phyloP scores from a whole-genome alignment of 768 basidiomycete genomes.

The Cystobasidiopsis lactophilus region DNA sequence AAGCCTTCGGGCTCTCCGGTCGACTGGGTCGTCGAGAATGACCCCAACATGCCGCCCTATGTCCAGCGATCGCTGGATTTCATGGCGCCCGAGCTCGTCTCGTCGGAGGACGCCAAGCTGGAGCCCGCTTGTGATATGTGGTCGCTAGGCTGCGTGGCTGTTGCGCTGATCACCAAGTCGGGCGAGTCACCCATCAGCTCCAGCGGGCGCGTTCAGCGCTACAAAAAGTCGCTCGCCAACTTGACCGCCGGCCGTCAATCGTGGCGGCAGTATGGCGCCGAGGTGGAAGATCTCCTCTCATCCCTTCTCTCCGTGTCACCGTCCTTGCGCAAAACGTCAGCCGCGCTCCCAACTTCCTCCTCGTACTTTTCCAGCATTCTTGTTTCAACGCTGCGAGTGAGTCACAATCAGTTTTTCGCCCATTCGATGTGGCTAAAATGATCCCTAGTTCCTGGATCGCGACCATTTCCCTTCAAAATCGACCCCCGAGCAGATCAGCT shows the following conservation, averaged over 20 bases:
- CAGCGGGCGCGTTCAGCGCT: slow-evolving; percentile 30
- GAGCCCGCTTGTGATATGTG: slow-evolving; percentile 81
- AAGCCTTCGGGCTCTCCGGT: slow-evolving; percentile 46
- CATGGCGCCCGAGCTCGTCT: slow-evolving; percentile 88
- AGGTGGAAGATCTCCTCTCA: slow-evolving; percentile 47
- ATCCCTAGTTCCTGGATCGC: slow-evolving; percentile 82
- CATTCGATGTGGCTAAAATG: too few relatives aligned
- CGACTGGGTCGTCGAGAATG: slow-evolving; percentile 74
- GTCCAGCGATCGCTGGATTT: slow-evolving; percentile 87
- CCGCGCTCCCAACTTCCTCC: slow-evolving; percentile 48
- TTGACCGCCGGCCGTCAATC: slow-evolving; percentile 40
- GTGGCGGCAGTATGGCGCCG: slow-evolving; percentile 24
- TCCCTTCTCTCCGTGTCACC: slow-evolving; percentile 62
- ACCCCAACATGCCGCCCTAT: slow-evolving; percentile 53
- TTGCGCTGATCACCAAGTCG: slow-evolving; percentile 60
- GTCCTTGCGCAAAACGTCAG: slow-evolving; percentile 48
- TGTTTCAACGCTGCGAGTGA: slow-evolving; percentile 85
- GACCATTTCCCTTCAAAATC: slow-evolving; percentile 87
- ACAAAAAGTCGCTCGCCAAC: slow-evolving; percentile 24
- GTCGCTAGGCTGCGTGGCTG: slow-evolving; percentile 70
- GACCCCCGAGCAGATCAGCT: slow-evolving; percentile 63
- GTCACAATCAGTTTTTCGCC: too few relatives aligned
- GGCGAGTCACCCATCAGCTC: slow-evolving; percentile 59
- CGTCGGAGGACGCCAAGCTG: slow-evolving; percentile 50
- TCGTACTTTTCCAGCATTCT: slow-evolving; percentile 87